These are phyloP conservation scores for Leccinum uliginosum DNA, from an alignment of 768 basidiomycete genomes.

Conservation along the genomic window DNA sequence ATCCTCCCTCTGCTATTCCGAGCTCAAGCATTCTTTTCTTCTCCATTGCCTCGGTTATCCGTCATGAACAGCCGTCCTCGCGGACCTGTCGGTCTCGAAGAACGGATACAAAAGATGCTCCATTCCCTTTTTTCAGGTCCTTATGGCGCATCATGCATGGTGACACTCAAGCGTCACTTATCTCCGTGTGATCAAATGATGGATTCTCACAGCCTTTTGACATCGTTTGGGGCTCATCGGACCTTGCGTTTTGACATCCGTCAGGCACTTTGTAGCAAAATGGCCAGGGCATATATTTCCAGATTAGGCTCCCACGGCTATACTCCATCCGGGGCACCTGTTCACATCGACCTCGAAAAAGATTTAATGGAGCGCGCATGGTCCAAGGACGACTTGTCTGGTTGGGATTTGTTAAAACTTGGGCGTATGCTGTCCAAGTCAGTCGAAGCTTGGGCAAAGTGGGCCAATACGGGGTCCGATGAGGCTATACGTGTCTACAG, in stretches of 20 bases:
- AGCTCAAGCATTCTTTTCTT: constrained; percentile 57
- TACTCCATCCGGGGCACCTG: constrained; percentile 56
- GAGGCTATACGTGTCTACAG: constrained; percentile 32
- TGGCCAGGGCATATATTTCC: constrained; percentile 64
- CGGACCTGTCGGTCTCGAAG: constrained; percentile 40
- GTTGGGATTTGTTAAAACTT: constrained; percentile 63
- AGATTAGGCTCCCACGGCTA: constrained; percentile 50
- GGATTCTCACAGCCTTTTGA: constrained; percentile 29
- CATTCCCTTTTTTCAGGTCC: constrained; percentile 58
- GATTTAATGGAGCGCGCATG: constrained; percentile 71
- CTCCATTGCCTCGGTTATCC: constrained; percentile 65
- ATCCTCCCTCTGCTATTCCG: constrained; percentile 76
- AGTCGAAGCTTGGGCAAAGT: constrained; percentile 55
- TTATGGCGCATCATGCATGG: constrained; percentile 61
- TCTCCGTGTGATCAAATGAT: constrained; percentile 31
- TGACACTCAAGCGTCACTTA: constrained; percentile 55
- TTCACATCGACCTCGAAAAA: constrained; percentile 54
- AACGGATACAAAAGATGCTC: constrained; percentile 53
- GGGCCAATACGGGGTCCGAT: constrained; percentile 24
- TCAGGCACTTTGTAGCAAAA: constrained; percentile 52
- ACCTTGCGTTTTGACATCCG: constrained; percentile 63
- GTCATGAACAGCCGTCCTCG: constrained; percentile 39
- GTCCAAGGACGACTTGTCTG: constrained; percentile 62
- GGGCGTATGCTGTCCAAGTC: constrained; percentile 52
- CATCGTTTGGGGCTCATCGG: constrained; percentile 56